Base-by-base conservation (phyloP, 305 asterid genomes). In the Rubia tinctorum region DNA sequence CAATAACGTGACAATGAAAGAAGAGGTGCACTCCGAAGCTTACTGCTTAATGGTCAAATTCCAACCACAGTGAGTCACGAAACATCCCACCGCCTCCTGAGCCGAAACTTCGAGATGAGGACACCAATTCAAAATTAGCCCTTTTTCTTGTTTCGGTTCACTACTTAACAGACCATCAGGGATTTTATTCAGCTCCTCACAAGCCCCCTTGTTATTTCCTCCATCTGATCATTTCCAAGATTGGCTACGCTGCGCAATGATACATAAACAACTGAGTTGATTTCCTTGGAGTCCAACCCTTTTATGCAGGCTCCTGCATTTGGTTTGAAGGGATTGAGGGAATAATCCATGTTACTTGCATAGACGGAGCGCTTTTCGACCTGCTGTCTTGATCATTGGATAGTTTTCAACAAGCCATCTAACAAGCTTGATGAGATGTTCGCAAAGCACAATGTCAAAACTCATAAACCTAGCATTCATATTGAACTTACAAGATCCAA, bases 51-150 rank as follows among this genome's bases (percentile, higher is more conserved):
- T 76, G 0, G 85, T 81, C 0, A 87, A 89, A 70, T 87, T 87
- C 90, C 90, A 89, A 2, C 92, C 95, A 76, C 89, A 84, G 4
- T 86, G 95, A 9, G 80, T 87, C 53, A 86, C 2, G 75, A 89
- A 89, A 71, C 89, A 86, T 17, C 84, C 86, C 30, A 85, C 17
- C 0, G 88, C 78, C 8, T 8, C 67, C 44, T 89, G 88, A 53
- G 87, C 76, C 82, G 87, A 53, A 20, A 84, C 90, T 27, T 84
- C 68, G 0, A 81, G 81, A 14, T 87, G 95, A 8, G 84, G 76
- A 75, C 95, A 87, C 89, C 95, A 87, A 1, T 80, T 76, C 49
- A 84, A 80, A 0, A 79, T 64, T 23, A 88, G 77, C 30, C 96
- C 93, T 58, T 71, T 84, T 12, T 76, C 81, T 13, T 47, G 30